phyloP scores from a whole-genome alignment of 768 basidiomycete genomes.

The Epithele typhae region DNA sequence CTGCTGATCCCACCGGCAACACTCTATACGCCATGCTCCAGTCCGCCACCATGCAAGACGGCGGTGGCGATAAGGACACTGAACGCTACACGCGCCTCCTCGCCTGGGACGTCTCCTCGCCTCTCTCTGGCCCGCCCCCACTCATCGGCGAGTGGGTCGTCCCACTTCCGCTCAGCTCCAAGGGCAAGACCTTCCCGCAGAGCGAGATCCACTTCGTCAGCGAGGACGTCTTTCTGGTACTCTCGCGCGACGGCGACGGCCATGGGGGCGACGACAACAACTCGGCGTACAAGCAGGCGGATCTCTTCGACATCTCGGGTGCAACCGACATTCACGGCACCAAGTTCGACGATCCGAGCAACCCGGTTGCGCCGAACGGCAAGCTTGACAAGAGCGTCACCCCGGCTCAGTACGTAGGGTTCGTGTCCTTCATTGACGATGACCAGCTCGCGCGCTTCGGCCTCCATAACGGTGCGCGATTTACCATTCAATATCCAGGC shows the following conservation, averaged over 20 bases:
- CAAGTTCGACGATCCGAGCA: conserved; percentile 47
- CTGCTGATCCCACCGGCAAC: conserved; percentile 40
- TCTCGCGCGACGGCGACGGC: conserved; percentile 59
- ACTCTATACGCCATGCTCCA: conserved; percentile 62
- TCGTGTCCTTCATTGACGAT: conserved; percentile 51
- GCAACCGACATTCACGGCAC: conserved; percentile 62
- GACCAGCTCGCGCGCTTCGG: conserved; percentile 57
- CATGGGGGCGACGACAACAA: conserved; percentile 46
- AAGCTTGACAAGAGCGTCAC: conserved; percentile 41
- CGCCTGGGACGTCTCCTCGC: conserved; percentile 45
- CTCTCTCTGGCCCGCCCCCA: conserved; percentile 25
- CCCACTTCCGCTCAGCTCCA: conserved; percentile 48
- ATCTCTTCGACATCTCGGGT: conserved; percentile 50
- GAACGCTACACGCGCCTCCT: conserved; percentile 52
- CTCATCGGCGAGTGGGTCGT: conserved; percentile 59
- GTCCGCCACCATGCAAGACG: conserved; percentile 59
- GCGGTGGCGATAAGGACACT: conserved; percentile 43
- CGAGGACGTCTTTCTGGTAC: conserved; percentile 49
- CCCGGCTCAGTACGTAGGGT: conserved; percentile 51
- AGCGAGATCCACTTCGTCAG: conserved; percentile 59
- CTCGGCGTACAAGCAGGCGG: conserved; percentile 56
- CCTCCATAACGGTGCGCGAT: conserved; percentile 49
- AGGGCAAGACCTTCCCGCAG: conserved; percentile 45
- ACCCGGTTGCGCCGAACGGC: conserved; percentile 49
- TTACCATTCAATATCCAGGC: not conserved